Percentiles rank a stretch among this genome's conserved stretches.
These are phyloP conservation scores for Sporothrix pseudoabietina DNA, from an alignment of 2,329 filamentous ascomycete genomes.

Conservation along the genomic window DNA sequence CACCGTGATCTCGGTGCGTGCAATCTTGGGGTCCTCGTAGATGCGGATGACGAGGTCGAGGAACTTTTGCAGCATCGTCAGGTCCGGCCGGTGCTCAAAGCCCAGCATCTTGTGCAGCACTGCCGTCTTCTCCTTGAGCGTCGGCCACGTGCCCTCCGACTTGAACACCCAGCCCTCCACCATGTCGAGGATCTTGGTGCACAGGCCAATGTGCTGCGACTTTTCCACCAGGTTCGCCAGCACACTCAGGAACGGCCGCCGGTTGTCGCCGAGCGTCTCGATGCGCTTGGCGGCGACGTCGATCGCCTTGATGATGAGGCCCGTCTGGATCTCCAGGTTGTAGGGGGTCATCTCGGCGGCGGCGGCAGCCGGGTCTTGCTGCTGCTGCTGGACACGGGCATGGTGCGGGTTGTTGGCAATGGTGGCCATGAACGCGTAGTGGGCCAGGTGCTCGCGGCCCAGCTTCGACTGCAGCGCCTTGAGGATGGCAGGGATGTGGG, in stretches of 20 bases:
- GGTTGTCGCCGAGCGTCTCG: slow-evolving; percentile 86
- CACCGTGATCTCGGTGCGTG: slow-evolving; percentile 91
- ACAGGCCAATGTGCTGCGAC: slow-evolving; percentile 82
- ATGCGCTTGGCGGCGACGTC: slow-evolving; percentile 91
- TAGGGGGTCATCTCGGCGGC: slow-evolving; percentile 66
- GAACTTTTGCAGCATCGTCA: slow-evolving; percentile 87
- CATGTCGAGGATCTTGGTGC: slow-evolving; percentile 89
- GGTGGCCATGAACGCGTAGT: slow-evolving; percentile 62
- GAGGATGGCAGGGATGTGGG: slow-evolving; percentile 85
- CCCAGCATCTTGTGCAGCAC: slow-evolving; percentile 99
- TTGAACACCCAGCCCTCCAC: slow-evolving; percentile 96
- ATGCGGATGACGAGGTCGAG: slow-evolving; percentile 95
- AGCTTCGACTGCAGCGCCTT: slow-evolving; percentile 91
- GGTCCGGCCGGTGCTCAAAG: slow-evolving; percentile 83
- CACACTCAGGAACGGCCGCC: slow-evolving; percentile 91
- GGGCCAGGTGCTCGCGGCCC: slow-evolving; percentile 87
- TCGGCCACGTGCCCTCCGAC: slow-evolving; percentile 92
- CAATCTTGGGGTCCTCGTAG: slow-evolving; percentile 96
- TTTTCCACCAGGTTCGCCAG: slow-evolving; percentile 94
- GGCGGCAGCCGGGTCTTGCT: slow-evolving; percentile 58
- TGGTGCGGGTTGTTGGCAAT: slow-evolving; percentile 44
- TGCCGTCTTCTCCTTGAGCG: slow-evolving; percentile 97
- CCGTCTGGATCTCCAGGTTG: slow-evolving; percentile 85
- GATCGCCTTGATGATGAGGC: slow-evolving; percentile 91
- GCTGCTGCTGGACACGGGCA: slow-evolving; percentile 47